These are phyloP conservation scores for Coccomyxa sp. DNA, from an alignment of 139 green algal species.

Conservation along the genomic window DNA sequence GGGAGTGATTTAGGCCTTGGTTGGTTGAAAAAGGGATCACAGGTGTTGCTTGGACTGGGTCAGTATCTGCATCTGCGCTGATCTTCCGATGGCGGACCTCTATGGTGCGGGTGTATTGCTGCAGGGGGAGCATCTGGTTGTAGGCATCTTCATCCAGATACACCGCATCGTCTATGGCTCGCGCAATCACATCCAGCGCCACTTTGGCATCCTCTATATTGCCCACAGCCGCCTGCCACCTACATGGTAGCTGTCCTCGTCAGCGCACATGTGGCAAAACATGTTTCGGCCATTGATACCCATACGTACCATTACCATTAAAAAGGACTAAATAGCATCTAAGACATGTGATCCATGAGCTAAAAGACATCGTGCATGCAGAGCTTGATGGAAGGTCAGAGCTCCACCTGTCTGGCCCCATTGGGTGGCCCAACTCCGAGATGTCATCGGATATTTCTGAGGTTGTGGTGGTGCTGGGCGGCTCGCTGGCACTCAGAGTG, in stretches of 20 bases:
- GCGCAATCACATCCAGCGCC: slow-evolving; percentile 30
- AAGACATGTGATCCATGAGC: too few relatives aligned
- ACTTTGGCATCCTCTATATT: slow-evolving; percentile 48
- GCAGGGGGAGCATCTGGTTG: slow-evolving; percentile 20
- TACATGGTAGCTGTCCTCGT: background rate
- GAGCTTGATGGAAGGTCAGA: background rate
- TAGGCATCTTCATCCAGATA: slow-evolving; percentile 72
- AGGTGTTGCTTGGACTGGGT: too few relatives aligned
- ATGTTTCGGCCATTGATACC: background rate
- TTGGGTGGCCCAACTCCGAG: background rate
- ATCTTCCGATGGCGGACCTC: slow-evolving; percentile 7
- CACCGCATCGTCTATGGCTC: slow-evolving; percentile 59
- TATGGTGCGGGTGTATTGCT: slow-evolving; percentile 15
- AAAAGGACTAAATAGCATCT: background rate
- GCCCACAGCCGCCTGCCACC: slow-evolving; percentile 32
- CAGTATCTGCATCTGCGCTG: too few relatives aligned
- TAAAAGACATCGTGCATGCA: background rate
- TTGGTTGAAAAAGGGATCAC: too few relatives aligned
- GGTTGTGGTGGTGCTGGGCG: background rate
- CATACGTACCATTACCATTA: background rate
- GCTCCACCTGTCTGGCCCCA: background rate
- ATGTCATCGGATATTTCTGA: background rate
- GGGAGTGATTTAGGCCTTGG: too few relatives aligned
- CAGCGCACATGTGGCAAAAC: background rate
- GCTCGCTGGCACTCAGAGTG: background rate